Base-by-base conservation (phyloP, 2,329 filamentous ascomycete species). In the Pseudopithomyces maydicus region DNA sequence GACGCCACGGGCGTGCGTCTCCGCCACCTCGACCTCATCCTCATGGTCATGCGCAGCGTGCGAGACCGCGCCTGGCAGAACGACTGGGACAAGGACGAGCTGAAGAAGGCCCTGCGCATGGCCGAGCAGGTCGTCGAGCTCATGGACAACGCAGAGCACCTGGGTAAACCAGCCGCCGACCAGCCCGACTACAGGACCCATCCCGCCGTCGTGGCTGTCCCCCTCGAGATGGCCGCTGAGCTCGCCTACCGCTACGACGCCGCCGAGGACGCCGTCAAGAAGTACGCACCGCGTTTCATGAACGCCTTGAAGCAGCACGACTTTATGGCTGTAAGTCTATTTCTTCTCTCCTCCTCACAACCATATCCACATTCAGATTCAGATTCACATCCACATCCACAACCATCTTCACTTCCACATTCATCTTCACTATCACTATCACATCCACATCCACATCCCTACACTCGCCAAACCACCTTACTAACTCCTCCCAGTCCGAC, bases 181-280 rank as follows among this genome's bases (percentile, higher is more conserved):
- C 55, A 64, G 10, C 8, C 19, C n/a, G 72, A 80, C 60, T 60
- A 67, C n/a, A 70, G 72, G 51, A 67, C 54, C 54, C 62, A 68
- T 43, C 76, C 79, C 1, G 64, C 68, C 3, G 72, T 79, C 3
- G 68, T 81, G 33, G 79, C 75, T n/a, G 57, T 76, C 26, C 75
- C 77, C 50, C 66, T 81, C 6, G 78, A 80, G 63, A 58, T 82
- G 65, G 71, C 76, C 17, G 78, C 79, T 26, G 69, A 77, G 5
- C 66, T 74, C 43, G 76, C 75, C 3, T 71, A 75, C 50, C 72
- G 68, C 55, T 67, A 78, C 41, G 62, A 78, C 43, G 71, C 62
- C 32, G 72, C 76, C 42, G 70, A 72, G 1, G 73, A 74, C n/a
- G 70, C 75, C 22, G 78, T 81, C 26, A 72, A 70, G 56, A 74